Evolutionary conservation across 2,329 filamentous ascomycete genomes (phyloP), one percentile per base, ranked within the genome.

Genomic region (Alternaria sp.): DNA sequence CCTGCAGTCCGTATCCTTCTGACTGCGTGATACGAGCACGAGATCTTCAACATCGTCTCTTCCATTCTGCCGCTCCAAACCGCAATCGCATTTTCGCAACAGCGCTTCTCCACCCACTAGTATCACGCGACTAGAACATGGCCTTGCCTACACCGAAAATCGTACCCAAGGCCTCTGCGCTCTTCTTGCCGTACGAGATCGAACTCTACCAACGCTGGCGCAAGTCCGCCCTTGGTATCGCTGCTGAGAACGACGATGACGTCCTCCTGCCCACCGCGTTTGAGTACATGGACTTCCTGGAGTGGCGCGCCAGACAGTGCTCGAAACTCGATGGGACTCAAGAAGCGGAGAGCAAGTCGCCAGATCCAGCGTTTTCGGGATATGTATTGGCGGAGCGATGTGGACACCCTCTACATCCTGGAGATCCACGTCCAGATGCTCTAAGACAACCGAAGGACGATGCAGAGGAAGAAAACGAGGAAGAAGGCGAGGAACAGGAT

Each of bases 211-310:
- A 59, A 15, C 19, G 21, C 11, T 59, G 60, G 50, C 50, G 50
- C 43, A 4, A 32, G 10, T 17, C 28, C 30, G 6, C 21, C 15
- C n/a, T 32, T 12, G 9, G 17, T 15, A 17, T 23, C 13, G 36
- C 25, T 5, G 6, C 6, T 2, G 10, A 30, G 6, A 3, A 45
- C 36, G 53, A 52, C 1, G 23, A 40, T 1, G 4, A 32, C 4
- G 2, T 55, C 25, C 26, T 40, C 5, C 36, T 67, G 1, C 65
- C 65, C 12, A 62, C 54, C 23, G 65, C 65, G 1, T 55, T 60
- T 23, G 59, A 67, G 49, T 63, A 67, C 47, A 54, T 49, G 19
- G 62, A 60, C 1, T 67, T 60, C 28, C 0, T 40, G 9, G 47
- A 58, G 5, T 67, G 62, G 65, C 56, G 59, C 30, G 54, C 43